A percentile compares a stretch with the other conserved stretches of the same genome.
These are phyloP conservation scores for Apiospora koreana DNA, from an alignment of 2,329 filamentous ascomycete genomes.

Conservation along the genomic window DNA sequence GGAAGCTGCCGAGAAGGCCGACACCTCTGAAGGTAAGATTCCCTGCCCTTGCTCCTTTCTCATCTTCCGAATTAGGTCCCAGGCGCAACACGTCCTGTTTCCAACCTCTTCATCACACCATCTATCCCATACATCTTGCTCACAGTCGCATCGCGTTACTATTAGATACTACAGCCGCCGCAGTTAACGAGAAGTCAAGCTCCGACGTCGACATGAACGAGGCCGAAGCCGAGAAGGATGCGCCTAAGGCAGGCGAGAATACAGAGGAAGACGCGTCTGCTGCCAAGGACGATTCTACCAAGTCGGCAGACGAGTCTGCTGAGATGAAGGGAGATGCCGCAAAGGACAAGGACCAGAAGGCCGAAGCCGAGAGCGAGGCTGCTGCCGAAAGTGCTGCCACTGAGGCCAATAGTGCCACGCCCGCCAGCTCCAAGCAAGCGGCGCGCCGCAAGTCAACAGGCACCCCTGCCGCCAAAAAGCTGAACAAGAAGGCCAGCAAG, in stretches of 20 bases:
- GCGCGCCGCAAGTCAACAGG: slow-evolving; percentile 72
- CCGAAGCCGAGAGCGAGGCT: background rate
- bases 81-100: background rate
- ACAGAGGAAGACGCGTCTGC: slow-evolving; percentile 15
- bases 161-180: background rate
- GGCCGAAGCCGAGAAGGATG: slow-evolving; percentile 24
- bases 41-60: slow-evolving; percentile 3
- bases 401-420: slow-evolving; percentile 20
- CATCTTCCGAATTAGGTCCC: slow-evolving; percentile 18
- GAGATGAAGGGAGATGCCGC: slow-evolving; percentile 9
- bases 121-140: background rate
- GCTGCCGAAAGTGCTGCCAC: slow-evolving; percentile 15
- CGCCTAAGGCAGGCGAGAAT: slow-evolving; percentile 19
- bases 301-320: slow-evolving; percentile 12
- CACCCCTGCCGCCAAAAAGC: slow-evolving; percentile 68
- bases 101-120: background rate
- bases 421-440: slow-evolving; percentile 16
- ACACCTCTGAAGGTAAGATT: slow-evolving; percentile 15
- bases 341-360: background rate
- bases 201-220: slow-evolving; percentile 8
- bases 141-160: background rate
- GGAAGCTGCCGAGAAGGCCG: slow-evolving; percentile 16
- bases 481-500: slow-evolving; percentile 83
- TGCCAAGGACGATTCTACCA: slow-evolving; percentile 12
- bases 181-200: slow-evolving; percentile 1